A percentile compares a stretch with the other conserved stretches of the same genome.
phyloP scores from a whole-genome alignment of 495 filamentous ascomycete species.

The Lichenothelia convexa region DNA sequence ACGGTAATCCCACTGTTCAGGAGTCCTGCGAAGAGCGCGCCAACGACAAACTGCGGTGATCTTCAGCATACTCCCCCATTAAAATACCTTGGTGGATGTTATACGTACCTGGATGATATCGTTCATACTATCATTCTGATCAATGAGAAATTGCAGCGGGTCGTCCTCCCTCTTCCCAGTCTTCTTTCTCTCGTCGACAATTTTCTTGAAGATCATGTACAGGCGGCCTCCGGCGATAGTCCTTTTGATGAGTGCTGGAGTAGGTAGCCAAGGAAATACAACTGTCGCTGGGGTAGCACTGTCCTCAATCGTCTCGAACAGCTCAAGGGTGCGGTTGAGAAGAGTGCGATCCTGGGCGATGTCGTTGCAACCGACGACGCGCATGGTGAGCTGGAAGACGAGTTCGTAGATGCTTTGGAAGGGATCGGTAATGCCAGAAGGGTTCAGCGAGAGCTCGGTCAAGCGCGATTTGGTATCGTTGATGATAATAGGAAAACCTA shows the following conservation, averaged over 20 bases:
- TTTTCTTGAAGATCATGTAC: constrained; percentile 22
- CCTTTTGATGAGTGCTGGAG: constrained; percentile 15
- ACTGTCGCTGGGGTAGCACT: constrained; percentile 16
- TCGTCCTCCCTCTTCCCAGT: constrained; percentile 24
- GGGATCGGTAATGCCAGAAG: constrained; percentile 21
- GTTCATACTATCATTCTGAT: constrained; percentile 18
- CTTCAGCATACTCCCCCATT: too few relatives aligned
- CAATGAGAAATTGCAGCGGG: constrained; percentile 27
- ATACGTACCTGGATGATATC: constrained; percentile 15
- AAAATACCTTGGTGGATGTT: too few relatives aligned
- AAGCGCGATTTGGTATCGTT: constrained; percentile 17
- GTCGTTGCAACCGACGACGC: constrained; percentile 21
- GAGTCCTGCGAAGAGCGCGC: constrained; percentile 17
- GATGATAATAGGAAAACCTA: constrained; percentile 16
- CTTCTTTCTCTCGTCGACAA: constrained; percentile 23
- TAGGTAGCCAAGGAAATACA: constrained; percentile 27
- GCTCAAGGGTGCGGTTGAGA: constrained; percentile 16
- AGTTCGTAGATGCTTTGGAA: constrained; percentile 24
- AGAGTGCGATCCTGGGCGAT: constrained; percentile 22
- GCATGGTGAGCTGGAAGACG: constrained; percentile 25
- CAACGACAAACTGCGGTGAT: constrained; percentile 21
- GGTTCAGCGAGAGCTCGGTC: constrained; percentile 12
- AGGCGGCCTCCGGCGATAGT: constrained; percentile 20
- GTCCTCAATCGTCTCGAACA: constrained; percentile 21
- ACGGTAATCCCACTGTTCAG: constrained; percentile 29